These are phyloP conservation scores for Daldinia childiae DNA, from an alignment of 495 filamentous ascomycete species.

Conservation along the genomic window DNA sequence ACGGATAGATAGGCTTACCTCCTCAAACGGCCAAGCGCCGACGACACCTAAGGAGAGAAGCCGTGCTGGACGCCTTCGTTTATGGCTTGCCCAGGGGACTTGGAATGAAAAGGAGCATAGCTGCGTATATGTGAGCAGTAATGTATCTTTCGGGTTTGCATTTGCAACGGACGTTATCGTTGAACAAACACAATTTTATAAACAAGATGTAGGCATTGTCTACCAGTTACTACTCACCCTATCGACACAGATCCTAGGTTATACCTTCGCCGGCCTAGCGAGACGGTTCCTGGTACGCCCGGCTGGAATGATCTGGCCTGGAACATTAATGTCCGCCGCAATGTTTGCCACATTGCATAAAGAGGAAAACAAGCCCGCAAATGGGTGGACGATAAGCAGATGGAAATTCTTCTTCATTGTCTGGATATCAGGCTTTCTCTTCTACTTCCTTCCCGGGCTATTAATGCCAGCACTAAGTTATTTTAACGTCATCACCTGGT, in stretches of 20 bases:
- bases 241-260: constrained; percentile 86
- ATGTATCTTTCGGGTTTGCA: constrained; percentile 90
- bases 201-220: constrained; percentile 74
- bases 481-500: constrained; percentile 92
- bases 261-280: constrained; percentile 82
- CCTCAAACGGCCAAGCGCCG: constrained; percentile 24
- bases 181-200: constrained; percentile 87
- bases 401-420: constrained; percentile 84
- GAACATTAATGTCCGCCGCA: constrained; percentile 84
- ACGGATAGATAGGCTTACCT: constrained; percentile 34
- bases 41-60: constrained; percentile 39
- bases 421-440: constrained; percentile 70
- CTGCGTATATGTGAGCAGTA: constrained; percentile 88
- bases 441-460: constrained; percentile 89
- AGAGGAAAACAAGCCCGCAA: constrained; percentile 77
- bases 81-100: constrained; percentile 80
- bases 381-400: constrained; percentile 84
- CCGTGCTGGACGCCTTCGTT: constrained; percentile 58
- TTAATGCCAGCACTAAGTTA: constrained; percentile 87
- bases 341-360: constrained; percentile 90
- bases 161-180: constrained; percentile 88
- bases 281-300: constrained; percentile 83
- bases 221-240: constrained; percentile 84
- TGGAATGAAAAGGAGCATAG: constrained; percentile 91
- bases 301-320: constrained; percentile 92